Evolutionary conservation across 257 asterid species (phyloP).

Genomic region (Hygrophila difformis): DNA sequence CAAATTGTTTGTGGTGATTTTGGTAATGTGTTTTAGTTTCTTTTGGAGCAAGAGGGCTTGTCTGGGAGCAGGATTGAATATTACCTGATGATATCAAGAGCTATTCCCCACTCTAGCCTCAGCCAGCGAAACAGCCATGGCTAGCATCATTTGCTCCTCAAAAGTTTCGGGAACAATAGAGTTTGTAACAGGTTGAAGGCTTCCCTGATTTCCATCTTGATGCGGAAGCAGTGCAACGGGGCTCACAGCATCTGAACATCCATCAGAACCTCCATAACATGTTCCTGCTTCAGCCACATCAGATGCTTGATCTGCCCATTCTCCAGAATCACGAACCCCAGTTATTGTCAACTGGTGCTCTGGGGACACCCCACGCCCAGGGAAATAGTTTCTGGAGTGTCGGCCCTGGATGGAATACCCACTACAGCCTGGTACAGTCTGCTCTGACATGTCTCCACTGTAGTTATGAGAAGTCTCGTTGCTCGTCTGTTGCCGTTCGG

Average conservation of each 20-base stretch:
- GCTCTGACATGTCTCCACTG: constrained; percentile 24
- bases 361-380: constrained; percentile 27
- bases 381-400: constrained; percentile 36
- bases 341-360: constrained; percentile 35
- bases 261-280: constrained; percentile 57
- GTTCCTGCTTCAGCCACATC: constrained; percentile 53
- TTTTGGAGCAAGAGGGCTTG: no score
- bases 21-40: no score
- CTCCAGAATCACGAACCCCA: constrained; percentile 28
- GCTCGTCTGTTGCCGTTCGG: constrained; percentile 68
- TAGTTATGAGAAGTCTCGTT: constrained; percentile 51
- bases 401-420: constrained; percentile 32
- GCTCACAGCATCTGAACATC: constrained; percentile 24
- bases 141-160: constrained; percentile 88
- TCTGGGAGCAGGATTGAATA: no score
- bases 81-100: no score
- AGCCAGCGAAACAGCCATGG: constrained; percentile 93
- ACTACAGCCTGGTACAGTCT: constrained; percentile 30
- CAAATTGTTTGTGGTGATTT: no score
- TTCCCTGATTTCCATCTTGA: constrained; percentile 35
- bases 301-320: constrained; percentile 36
- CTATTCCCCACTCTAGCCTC: constrained; percentile 65
- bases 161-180: constrained; percentile 68
- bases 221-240: constrained; percentile 20
- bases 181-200: constrained; percentile 30